These are phyloP conservation scores for Kwoniella sp. DNA, from an alignment of 768 basidiomycete genomes.

Conservation along the genomic window DNA sequence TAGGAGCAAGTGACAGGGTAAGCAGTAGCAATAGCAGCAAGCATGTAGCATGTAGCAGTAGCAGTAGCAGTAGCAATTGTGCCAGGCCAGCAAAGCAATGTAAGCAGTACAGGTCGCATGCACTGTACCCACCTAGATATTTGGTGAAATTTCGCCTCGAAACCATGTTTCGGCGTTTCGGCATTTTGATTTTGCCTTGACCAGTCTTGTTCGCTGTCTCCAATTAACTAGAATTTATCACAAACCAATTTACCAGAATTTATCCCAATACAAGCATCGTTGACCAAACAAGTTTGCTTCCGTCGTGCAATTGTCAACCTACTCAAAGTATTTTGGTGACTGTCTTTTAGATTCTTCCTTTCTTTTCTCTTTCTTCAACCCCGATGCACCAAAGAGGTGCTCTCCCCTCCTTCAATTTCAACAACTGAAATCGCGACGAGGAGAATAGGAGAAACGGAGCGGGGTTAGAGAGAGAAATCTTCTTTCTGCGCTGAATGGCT, in stretches of 20 bases:
- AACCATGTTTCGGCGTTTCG: constrained; percentile 8
- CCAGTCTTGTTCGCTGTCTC: too few relatives aligned
- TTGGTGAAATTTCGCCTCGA: constrained; percentile 27
- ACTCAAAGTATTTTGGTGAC: too few relatives aligned
- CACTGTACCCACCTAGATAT: neutral
- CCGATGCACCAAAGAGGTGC: constrained; percentile 47
- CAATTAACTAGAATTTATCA: neutral
- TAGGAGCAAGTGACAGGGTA: too few relatives aligned
- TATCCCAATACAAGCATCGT: constrained; percentile 5
- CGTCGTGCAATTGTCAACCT: too few relatives aligned
- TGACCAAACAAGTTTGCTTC: constrained; percentile 6
- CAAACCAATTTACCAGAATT: constrained; percentile 10
- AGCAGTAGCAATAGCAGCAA: too few relatives aligned
- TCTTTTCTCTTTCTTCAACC: constrained; percentile 23
- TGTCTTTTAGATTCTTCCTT: constrained; percentile 3
- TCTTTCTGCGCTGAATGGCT: neutral
- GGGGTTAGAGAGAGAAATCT: constrained; percentile 34
- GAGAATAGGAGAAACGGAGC: constrained; percentile 50
- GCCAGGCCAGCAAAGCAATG: neutral
- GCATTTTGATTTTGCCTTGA: constrained; percentile 5
- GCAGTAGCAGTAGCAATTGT: too few relatives aligned
- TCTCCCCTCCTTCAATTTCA: constrained; percentile 23
- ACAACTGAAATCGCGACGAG: constrained; percentile 3
- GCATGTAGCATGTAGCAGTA: too few relatives aligned
- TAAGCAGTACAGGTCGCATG: too few relatives aligned